Evolutionary conservation across 2,329 filamentous ascomycete genomes (phyloP), one percentile per base, ranked within the genome.

Genomic region (Neopestalotiopsis clavispora): DNA sequence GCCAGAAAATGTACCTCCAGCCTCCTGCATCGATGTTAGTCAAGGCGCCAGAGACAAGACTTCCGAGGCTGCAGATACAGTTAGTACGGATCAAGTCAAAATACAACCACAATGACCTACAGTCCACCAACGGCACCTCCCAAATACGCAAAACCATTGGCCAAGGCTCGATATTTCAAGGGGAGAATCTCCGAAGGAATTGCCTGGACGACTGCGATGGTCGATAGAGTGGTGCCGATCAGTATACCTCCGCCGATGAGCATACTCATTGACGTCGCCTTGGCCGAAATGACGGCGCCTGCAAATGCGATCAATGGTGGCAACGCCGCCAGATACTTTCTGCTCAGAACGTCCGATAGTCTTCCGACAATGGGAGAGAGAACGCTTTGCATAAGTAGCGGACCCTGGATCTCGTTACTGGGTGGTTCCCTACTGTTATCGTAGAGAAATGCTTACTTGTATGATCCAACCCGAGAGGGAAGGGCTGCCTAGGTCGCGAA

Each of bases 1-100:
- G 86, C 86, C 86, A 89, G 74, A 87, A 89, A 71, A 89, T 88
- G 71, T 84, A 82, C 1, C 87, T 80, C 86, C 86, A 89, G 23
- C 86, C 86, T 1, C 75, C 78, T 0, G 80, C 71, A 65, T 79
- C 78, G 13, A 81, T 74, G 69, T 86, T 85, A 0, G 86, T 87
- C 2, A 87, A 83, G 7, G 82, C 85, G 2, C 86, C 87, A 6
- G 86, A 85, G 32, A 84, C 82, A 4, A 89, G 78, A 13, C 79
- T 76, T 13, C 85, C 86, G 17, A 86, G 77, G 1, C 84, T 86
- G 67, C 13, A 57, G 17, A 14, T 30, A 23, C 40, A 1, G 45
- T 62, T 5, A 45, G 52, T 52, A 38, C 40, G 57, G 2, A 9
- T 13, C 7, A 20, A 34, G 4, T 13, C 4, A 9, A 14, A 49